phyloP scores from a whole-genome alignment of 2,329 filamentous ascomycete genomes.

The Chalaropsis ovoidea region DNA sequence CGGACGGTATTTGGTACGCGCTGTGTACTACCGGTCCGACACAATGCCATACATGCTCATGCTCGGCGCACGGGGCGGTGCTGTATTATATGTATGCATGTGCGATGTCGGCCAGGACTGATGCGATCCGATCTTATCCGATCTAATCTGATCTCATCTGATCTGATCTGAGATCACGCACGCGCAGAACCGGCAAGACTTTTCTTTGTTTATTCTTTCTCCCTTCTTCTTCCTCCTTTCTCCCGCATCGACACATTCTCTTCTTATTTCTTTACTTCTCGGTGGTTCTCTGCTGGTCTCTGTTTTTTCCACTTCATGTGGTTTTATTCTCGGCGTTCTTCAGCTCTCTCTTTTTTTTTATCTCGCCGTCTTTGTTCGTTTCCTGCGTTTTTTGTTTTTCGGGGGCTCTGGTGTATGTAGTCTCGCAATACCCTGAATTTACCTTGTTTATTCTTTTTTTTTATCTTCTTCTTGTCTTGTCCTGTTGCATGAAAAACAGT shows the following conservation, averaged over 20 bases:
- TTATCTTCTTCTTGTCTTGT: not conserved
- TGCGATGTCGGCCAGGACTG: too few species aligned
- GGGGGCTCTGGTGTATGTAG: not conserved
- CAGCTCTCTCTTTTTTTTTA: not conserved
- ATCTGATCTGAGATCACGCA: too few species aligned
- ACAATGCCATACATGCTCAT: too few species aligned
- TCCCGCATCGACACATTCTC: too few species aligned
- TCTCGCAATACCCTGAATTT: slow-evolving; percentile 1
- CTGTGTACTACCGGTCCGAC: too few species aligned
- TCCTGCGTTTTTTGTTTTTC: not conserved
- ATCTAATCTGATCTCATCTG: too few species aligned
- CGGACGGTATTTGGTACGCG: too few species aligned
- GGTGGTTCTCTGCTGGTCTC: not conserved
- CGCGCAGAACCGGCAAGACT: too few species aligned
- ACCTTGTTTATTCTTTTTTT: not conserved
- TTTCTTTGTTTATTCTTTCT: not conserved
- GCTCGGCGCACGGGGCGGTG: too few species aligned
- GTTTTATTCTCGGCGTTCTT: not conserved
- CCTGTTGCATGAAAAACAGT: not conserved
- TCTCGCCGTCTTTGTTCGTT: not conserved
- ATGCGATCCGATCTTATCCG: too few species aligned
- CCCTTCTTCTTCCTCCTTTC: not conserved
- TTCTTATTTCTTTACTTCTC: not conserved
- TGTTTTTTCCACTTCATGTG: not conserved
- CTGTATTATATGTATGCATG: too few species aligned